These are phyloP conservation scores for Acacia confusa DNA, from an alignment of 306 rosid genomes.

Conservation along the genomic window DNA sequence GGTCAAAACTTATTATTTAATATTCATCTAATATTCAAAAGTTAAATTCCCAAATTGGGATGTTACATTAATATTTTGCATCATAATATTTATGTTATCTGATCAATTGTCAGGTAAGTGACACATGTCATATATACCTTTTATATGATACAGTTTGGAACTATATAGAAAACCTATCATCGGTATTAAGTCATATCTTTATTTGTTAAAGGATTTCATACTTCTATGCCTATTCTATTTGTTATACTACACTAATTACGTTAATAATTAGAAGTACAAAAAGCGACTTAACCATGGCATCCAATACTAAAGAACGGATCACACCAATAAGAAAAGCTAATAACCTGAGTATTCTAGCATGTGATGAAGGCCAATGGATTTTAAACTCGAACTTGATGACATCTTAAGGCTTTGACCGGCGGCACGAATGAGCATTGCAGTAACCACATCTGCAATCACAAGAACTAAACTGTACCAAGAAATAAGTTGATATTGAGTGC, in stretches of 20 bases:
- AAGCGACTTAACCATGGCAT: neutral
- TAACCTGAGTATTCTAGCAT: conserved; percentile 48
- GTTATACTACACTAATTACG: neutral
- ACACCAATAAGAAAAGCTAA: neutral
- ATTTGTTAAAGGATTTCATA: neutral
- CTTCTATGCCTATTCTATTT: neutral
- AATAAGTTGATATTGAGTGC: conserved; percentile 40
- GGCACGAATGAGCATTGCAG: conserved; percentile 57
- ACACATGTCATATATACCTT: no score
- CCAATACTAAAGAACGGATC: conserved; percentile 5
- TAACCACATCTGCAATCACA: conserved; percentile 60
- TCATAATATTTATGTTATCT: no score
- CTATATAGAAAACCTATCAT: no score
- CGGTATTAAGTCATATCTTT: no score
- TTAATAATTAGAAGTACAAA: neutral
- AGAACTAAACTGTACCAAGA: conserved; percentile 61
- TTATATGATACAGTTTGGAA: no score
- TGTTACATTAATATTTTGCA: no score
- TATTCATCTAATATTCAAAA: no score
- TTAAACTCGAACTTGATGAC: conserved; percentile 43
- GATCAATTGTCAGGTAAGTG: no score
- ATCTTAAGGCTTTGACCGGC: conserved; percentile 55
- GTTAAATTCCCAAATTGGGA: no score
- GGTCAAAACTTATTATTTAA: no score
- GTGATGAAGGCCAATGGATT: conserved; percentile 36